Conservation (phyloP, 2,329 filamentous ascomycete genomes). For the Sclerotinia borealis region DNA sequence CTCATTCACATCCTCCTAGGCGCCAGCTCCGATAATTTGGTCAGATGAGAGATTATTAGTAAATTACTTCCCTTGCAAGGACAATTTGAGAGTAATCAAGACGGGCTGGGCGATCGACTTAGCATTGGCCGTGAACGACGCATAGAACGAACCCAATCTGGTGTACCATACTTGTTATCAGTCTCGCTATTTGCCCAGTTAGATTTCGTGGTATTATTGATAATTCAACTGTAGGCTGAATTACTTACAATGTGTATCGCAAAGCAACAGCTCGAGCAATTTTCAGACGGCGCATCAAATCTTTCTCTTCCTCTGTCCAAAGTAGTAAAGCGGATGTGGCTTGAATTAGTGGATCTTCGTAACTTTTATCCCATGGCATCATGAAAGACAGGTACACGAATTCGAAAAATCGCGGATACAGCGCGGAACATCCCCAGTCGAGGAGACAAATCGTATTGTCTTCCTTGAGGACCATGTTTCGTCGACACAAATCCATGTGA, state of each 20-base stretch:
- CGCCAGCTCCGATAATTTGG: too few relatives aligned
- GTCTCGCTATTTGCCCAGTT: not conserved
- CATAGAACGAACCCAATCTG: not conserved
- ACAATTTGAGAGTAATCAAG: not conserved
- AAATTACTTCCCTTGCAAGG: too few relatives aligned
- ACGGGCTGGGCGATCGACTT: not conserved
- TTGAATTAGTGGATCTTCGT: not conserved
- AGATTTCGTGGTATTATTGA: not conserved
- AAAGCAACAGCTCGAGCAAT: not conserved
- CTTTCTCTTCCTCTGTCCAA: not conserved
- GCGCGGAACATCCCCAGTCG: conserved; percentile 26
- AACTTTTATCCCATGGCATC: not conserved
- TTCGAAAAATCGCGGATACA: conserved; percentile 28
- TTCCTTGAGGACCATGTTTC: conserved; percentile 27
- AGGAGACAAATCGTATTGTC: conserved; percentile 25
- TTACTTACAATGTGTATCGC: not conserved
- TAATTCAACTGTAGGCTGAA: not conserved
- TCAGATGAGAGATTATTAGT: too few relatives aligned
- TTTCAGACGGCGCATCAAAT: not conserved
- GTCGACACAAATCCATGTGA: conserved; percentile 27
- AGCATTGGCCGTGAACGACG: not conserved
- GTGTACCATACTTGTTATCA: not conserved
- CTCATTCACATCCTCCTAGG: too few relatives aligned
- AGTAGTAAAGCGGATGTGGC: not conserved
- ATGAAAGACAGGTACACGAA: conserved; percentile 14